Evolutionary conservation across 2,329 filamentous ascomycete species (phyloP).

Genomic region (Ustilaginoidea virens): DNA sequence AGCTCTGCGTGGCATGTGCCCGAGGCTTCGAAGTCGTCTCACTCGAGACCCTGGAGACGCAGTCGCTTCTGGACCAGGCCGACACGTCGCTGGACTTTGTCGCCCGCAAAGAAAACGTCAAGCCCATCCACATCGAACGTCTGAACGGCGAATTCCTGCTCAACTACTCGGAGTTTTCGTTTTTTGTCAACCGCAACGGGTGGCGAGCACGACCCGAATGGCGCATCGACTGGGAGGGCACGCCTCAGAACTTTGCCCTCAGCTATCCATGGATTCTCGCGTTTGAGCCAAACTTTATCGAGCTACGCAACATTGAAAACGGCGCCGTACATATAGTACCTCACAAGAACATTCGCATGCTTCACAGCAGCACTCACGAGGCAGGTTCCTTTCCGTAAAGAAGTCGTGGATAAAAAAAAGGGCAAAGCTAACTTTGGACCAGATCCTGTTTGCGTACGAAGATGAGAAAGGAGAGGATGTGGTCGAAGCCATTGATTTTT

Average conservation of each 20-base stretch:
- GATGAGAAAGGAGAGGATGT: slow-evolving; percentile 89
- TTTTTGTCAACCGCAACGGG: slow-evolving; percentile 97
- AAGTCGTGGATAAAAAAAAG: too few relatives aligned
- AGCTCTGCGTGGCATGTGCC: slow-evolving; percentile 89
- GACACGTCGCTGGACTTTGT: slow-evolving; percentile 98
- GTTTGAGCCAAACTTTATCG: slow-evolving; percentile 95
- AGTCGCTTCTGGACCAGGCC: slow-evolving; percentile 90
- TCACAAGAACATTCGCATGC: slow-evolving; percentile 91
- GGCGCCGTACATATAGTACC: slow-evolving; percentile 92
- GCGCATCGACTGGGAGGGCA: slow-evolving; percentile 96
- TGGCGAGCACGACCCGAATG: slow-evolving; percentile 94
- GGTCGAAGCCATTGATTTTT: slow-evolving; percentile 92
- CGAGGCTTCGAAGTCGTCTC: slow-evolving; percentile 95
- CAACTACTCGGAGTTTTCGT: slow-evolving; percentile 97
- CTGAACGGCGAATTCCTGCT: slow-evolving; percentile 94
- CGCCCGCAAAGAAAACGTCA: slow-evolving; percentile 79
- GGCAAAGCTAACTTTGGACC: slow-evolving; percentile 2
- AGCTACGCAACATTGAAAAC: slow-evolving; percentile 89
- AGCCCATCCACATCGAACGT: slow-evolving; percentile 92
- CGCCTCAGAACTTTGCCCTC: slow-evolving; percentile 79
- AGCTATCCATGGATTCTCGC: slow-evolving; percentile 95
- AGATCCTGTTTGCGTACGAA: slow-evolving; percentile 98
- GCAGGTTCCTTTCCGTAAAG: slow-evolving; percentile 36
- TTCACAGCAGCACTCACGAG: slow-evolving; percentile 94
- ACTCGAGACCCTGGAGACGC: slow-evolving; percentile 92